Base-by-base conservation (phyloP, 345 rosid species). In the Brassica nigra region DNA sequence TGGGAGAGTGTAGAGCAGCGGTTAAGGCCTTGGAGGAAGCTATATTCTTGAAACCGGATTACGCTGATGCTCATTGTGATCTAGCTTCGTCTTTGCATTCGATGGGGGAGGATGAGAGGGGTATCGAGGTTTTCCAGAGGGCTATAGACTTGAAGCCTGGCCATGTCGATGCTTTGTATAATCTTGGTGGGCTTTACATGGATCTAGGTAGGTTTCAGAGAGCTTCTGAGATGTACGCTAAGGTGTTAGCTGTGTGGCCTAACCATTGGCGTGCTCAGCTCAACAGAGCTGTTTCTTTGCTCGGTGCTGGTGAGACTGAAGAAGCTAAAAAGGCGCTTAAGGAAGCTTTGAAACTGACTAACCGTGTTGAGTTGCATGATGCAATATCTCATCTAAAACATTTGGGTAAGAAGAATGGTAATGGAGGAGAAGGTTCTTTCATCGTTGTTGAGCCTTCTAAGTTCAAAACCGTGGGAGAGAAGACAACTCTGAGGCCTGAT, bases 251-350 rank as follows among this genome's bases (percentile, higher is more conserved):
- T 0, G 95, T 92, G 23, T 90, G 97, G 95, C 97, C 99, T 29
- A 96, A 87, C 76, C 99, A 96, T 76, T 93, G 98, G 99, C 91
- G 95, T 68, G 99, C 99, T 57, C 99, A 96, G 86, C 89, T 96
- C 28, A 96, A 96, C 57, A 96, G 89, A 81, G 98, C 97, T 3
- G 98, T 90, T 33, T 96, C 98, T 30, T 81, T 92, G 86, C 71
- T 93, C 67, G 99, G 98, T 44, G 97, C 93, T 69, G 93, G 97
- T 23, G 99, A 96, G 84, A 89, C 90, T 0, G 99, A 93, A 70
- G 99, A 96, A 72, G 94, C 97, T 37, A 92, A 87, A 84, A 86
- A 90, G 66, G 97, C 98, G 1, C 82, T 96, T 81, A 90, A 96
- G 87, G 97, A 93, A 55, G 99, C 99, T 4, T 74, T 96, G 85